Conservation (phyloP, 1,284 basidiomycete species). For the Trametes sp. region DNA sequence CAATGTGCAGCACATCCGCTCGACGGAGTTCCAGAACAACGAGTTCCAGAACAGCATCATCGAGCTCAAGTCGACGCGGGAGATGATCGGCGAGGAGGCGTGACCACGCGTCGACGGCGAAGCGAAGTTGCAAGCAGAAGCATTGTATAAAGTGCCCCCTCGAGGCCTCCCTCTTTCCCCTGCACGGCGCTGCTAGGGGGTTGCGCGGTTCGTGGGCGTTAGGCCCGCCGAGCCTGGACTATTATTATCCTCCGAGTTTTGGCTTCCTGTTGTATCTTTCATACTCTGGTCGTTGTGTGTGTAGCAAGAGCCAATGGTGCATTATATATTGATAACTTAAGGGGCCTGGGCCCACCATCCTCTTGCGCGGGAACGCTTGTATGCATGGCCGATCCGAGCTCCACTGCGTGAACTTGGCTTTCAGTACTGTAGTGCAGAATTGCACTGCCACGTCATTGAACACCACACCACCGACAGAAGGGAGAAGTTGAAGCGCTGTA, state of each 20-base stretch:
- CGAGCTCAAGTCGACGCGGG: slow-evolving; percentile 2
- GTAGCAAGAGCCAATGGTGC: background rate
- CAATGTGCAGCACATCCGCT: background rate
- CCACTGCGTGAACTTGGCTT: too few species aligned
- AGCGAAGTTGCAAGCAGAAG: too few species aligned
- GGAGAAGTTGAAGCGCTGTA: too few species aligned
- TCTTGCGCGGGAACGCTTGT: background rate
- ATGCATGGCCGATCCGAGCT: too few species aligned
- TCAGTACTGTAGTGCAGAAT: too few species aligned
- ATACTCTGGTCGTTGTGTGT: background rate
- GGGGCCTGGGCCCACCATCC: background rate
- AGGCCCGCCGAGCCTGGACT: background rate
- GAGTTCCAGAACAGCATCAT: slow-evolving; percentile 2
- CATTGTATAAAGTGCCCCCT: background rate
- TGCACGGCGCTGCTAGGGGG: too few species aligned
- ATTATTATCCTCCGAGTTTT: background rate
- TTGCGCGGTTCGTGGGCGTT: background rate
- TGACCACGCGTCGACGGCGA: too few species aligned
- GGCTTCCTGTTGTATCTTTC: background rate
- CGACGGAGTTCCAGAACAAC: background rate
- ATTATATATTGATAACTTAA: background rate
- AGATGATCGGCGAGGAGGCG: background rate
- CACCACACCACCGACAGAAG: too few species aligned
- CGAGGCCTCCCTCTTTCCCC: background rate
- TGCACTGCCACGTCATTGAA: too few species aligned